phyloP scores from a whole-genome alignment of 2,329 filamentous ascomycete genomes.

The Plectosphaerella sp. region DNA sequence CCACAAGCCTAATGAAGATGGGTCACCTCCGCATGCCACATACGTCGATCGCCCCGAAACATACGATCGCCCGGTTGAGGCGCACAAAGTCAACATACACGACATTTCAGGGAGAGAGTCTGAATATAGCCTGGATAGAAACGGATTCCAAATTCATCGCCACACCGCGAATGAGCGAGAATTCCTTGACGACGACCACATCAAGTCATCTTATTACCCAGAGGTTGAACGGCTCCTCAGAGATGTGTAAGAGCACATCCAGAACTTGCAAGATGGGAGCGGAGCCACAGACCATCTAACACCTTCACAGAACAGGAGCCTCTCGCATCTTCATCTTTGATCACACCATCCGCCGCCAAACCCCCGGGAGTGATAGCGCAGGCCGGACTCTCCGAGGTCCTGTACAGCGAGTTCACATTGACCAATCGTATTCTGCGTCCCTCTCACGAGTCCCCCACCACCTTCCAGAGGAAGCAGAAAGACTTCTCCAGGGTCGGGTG shows the following conservation, averaged over 20 bases:
- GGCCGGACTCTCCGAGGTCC: conserved; percentile 30
- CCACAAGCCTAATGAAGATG: conserved; percentile 34
- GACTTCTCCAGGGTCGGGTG: conserved; percentile 38
- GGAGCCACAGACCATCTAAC: not conserved
- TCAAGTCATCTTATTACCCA: conserved; percentile 65
- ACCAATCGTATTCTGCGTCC: conserved; percentile 42
- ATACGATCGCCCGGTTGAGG: conserved; percentile 20
- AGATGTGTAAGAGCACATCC: conserved; percentile 37
- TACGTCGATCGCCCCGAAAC: conserved; percentile 29
- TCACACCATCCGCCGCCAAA: conserved; percentile 47
- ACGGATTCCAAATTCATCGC: conserved; percentile 30
- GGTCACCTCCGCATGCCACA: conserved; percentile 29
- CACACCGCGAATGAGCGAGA: conserved; percentile 27
- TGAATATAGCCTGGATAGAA: conserved; percentile 29
- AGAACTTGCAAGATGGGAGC: not conserved
- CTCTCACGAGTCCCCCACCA: conserved; percentile 36
- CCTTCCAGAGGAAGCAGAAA: conserved; percentile 38
- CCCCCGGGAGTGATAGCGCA: conserved; percentile 47
- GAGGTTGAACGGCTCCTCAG: conserved; percentile 66
- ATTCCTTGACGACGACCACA: conserved; percentile 51
- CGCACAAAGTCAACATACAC: conserved; percentile 23
- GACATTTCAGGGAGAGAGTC: conserved; percentile 30
- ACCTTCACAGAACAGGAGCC: conserved; percentile 46
- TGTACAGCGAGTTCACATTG: conserved; percentile 49
- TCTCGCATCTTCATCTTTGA: conserved; percentile 56